Evolutionary conservation across 352 stramenopile genomes (phyloP), one percentile per base, ranked within the genome.

Genomic region (Aphanomyces cochlioides): DNA sequence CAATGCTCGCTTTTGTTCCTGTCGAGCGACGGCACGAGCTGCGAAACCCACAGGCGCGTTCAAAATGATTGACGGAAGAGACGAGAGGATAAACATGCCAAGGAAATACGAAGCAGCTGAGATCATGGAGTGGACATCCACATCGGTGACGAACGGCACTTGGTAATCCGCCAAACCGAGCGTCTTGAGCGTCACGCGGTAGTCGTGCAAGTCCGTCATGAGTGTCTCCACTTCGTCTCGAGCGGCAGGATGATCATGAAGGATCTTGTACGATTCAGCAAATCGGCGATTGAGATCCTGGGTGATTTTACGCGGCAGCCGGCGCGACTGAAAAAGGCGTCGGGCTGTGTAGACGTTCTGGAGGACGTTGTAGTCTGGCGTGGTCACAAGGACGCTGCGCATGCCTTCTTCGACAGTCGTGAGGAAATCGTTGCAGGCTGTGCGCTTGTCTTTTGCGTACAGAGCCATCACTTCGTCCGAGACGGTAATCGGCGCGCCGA

Each of bases 321-420:
- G 83, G 43, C 90, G 92, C 64, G 88, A 86, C 75, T 97, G 91
- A 71, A 96, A 99, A 28, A 99, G 79, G 61, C 97, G 88, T 58
- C 97, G 84, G 19, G 94, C 95, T 37, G 95, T 98, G 78, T 98
- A 92, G 47, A 99, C 89, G 13, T 98, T 73, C 81, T 98, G 92
- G 73, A 99, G 82, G 28, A 93, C 94, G 66, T 98, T 92, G 79
- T 99, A 99, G 82, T 98, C 95, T n/a, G 96, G 94, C 47, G 97
- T 93, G 19, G 95, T 98, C 19, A 99, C 95, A 72, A 99, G 98
- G 15, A 99, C 96, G 8, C 85, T 94, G 41, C 88, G 81, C 80
- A 97, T 93, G 43, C 81, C 79, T 70, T 95, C 84, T 66, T 93
- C 83, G 1, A 96, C 79, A 45, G 83, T 77, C 56, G 93, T 81